These are phyloP conservation scores for Mycoemilia scoparia DNA, from an alignment of 192 early-diverging fungal species.

Conservation along the genomic window DNA sequence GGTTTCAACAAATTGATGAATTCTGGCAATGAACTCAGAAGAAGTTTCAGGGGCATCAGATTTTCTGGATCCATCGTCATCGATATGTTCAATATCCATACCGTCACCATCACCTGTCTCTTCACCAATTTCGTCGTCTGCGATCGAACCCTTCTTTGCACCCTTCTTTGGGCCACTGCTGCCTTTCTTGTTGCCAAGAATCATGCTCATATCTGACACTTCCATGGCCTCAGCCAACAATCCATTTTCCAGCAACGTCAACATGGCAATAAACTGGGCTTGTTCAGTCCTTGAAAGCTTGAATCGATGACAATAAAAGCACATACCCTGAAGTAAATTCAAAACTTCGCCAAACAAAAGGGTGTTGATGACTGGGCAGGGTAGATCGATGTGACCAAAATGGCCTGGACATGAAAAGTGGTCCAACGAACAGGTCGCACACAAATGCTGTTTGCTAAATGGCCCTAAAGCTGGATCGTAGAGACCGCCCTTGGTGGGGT, in stretches of 20 bases:
- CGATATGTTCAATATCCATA: slow-evolving; percentile 6
- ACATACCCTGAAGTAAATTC: slow-evolving; percentile 65
- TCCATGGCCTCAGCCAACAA: slow-evolving; percentile 64
- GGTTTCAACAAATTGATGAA: slow-evolving; percentile 41
- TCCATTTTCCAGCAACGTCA: slow-evolving; percentile 71
- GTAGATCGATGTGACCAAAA: slow-evolving; percentile 91
- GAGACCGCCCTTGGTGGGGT: slow-evolving; percentile 79
- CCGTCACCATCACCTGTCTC: slow-evolving; percentile 23
- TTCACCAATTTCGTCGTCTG: slow-evolving; percentile 19
- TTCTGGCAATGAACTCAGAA: slow-evolving; percentile 39
- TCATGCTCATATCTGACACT: slow-evolving; percentile 41
- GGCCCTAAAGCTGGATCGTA: slow-evolving; percentile 93
- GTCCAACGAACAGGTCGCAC: slow-evolving; percentile 66
- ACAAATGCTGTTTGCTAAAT: slow-evolving; percentile 59
- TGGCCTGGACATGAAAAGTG: slow-evolving; percentile 83
- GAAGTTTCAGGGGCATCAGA: slow-evolving; percentile 11
- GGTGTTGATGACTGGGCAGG: slow-evolving; percentile 75
- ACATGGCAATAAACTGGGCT: slow-evolving; percentile 49
- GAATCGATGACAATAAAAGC: slow-evolving; percentile 81
- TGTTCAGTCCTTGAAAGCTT: slow-evolving; percentile 39
- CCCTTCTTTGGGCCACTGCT: slow-evolving; percentile 20
- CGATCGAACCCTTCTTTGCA: slow-evolving; percentile 3
- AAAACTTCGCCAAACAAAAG: slow-evolving; percentile 88
- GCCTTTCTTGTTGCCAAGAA: slow-evolving; percentile 10
- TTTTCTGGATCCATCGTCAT: not conserved